These are phyloP conservation scores for Aspergillus carlsbadensis DNA, from an alignment of 495 filamentous ascomycete species.

Conservation along the genomic window DNA sequence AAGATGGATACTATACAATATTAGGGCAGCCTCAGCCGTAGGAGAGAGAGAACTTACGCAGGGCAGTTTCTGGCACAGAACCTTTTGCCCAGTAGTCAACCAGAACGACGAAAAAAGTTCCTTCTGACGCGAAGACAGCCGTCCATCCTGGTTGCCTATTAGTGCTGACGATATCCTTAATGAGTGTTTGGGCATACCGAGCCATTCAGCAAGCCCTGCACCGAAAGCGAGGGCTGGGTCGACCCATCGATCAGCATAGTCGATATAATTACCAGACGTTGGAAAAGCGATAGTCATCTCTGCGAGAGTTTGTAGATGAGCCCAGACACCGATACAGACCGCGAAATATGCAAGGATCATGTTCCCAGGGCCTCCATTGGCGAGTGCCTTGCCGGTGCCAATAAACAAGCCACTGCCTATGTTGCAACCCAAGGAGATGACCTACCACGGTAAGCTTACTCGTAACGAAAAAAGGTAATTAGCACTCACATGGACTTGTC, in stretches of 20 bases:
- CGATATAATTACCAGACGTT: constrained; percentile 31
- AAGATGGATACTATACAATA: constrained; percentile 7
- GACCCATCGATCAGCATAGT: constrained; percentile 33
- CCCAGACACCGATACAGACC: constrained; percentile 30
- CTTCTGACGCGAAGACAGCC: constrained; percentile 29
- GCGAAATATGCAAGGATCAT: constrained; percentile 27
- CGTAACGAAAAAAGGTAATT: background rate
- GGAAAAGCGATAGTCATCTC: constrained; percentile 36
- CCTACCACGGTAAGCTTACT: constrained; percentile 9
- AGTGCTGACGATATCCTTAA: background rate
- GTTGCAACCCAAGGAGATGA: constrained; percentile 29
- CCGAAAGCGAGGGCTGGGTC: constrained; percentile 33
- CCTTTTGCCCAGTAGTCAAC: constrained; percentile 30
- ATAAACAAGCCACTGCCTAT: constrained; percentile 34
- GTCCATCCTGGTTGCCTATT: constrained; percentile 22
- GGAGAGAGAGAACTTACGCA: constrained; percentile 5
- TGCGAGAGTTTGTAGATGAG: constrained; percentile 26
- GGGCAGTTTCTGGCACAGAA: constrained; percentile 20
- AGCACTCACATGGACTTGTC: constrained; percentile 9
- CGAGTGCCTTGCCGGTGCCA: constrained; percentile 25
- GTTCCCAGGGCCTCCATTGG: constrained; percentile 25
- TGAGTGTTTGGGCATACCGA: constrained; percentile 5
- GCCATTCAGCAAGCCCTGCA: constrained; percentile 29
- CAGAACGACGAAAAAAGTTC: constrained; percentile 26
- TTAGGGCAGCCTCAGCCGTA: background rate